These are phyloP conservation scores for Stachybotrys echinatus DNA, from an alignment of 2,329 filamentous ascomycete species.

Conservation along the genomic window DNA sequence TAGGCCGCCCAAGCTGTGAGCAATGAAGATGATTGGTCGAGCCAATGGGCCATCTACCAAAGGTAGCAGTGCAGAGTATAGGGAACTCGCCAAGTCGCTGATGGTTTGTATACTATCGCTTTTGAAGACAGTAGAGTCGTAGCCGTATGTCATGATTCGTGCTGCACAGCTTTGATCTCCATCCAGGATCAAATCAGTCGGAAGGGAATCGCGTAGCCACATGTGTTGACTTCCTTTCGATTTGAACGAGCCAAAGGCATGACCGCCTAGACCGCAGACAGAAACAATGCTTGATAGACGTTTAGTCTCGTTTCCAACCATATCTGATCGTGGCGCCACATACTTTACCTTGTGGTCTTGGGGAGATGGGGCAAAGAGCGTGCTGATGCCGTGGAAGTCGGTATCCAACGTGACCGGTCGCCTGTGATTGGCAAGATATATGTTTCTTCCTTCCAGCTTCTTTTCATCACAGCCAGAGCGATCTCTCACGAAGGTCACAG, in stretches of 20 bases:
- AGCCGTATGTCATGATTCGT: slow-evolving; percentile 20
- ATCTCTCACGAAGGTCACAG: neutral
- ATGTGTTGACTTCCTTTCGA: slow-evolving; percentile 15
- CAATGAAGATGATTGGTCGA: slow-evolving; percentile 8
- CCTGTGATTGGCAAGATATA: no score
- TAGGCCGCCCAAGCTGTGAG: slow-evolving; percentile 2
- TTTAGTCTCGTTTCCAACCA: no score
- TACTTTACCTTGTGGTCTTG: slow-evolving; percentile 4
- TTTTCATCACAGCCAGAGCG: neutral
- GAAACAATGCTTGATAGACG: slow-evolving; percentile 8
- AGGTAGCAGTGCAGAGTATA: neutral
- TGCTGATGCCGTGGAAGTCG: slow-evolving; percentile 5
- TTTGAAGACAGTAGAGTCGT: slow-evolving; percentile 11
- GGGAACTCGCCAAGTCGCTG: neutral
- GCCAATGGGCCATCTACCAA: neutral
- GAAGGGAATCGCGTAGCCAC: slow-evolving; percentile 23
- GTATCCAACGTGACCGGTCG: neutral
- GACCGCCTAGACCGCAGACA: slow-evolving; percentile 15
- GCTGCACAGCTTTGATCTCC: slow-evolving; percentile 4
- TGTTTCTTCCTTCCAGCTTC: no score
- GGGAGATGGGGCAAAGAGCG: slow-evolving; percentile 1
- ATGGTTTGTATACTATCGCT: slow-evolving; percentile 12
- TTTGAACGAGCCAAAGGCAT: slow-evolving; percentile 25
- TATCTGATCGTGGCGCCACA: no score
- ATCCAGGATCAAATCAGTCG: slow-evolving; percentile 9